phyloP scores from a whole-genome alignment of 2,329 filamentous ascomycete genomes.

The Onygenales sp. region DNA sequence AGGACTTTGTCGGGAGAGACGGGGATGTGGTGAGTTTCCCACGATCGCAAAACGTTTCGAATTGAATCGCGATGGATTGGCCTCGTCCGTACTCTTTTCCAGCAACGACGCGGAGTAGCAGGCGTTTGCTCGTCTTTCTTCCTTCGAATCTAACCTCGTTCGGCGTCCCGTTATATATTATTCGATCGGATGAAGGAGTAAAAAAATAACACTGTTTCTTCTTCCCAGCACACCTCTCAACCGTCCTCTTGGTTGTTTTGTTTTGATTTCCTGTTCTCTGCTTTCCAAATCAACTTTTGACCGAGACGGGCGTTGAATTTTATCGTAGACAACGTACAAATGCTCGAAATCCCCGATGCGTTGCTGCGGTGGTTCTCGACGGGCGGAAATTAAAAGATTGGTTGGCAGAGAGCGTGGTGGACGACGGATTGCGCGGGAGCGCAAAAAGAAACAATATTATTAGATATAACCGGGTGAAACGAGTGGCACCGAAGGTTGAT shows the following conservation, averaged over 20 bases:
- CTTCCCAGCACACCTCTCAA: neutral
- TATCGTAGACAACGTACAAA: too few species aligned
- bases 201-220: neutral
- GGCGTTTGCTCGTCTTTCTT: neutral
- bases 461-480: too few species aligned
- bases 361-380: too few species aligned
- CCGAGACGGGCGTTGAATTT: neutral
- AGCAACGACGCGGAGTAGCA: neutral
- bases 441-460: too few species aligned
- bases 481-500: too few species aligned
- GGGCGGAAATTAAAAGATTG: too few species aligned
- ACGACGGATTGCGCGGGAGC: too few species aligned
- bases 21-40: too few species aligned
- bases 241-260: neutral
- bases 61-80: neutral
- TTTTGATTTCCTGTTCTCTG: neutral
- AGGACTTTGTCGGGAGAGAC: neutral
- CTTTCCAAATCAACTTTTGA: neutral
- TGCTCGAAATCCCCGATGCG: too few species aligned
- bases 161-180: neutral
- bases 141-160: neutral
- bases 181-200: neutral
- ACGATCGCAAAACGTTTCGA: neutral
- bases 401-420: too few species aligned
- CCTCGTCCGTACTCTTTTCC: neutral